Evolutionary conservation across 495 filamentous ascomycete species (phyloP), one percentile per base, ranked within the genome.

Genomic region (Cryomyces minteri): DNA sequence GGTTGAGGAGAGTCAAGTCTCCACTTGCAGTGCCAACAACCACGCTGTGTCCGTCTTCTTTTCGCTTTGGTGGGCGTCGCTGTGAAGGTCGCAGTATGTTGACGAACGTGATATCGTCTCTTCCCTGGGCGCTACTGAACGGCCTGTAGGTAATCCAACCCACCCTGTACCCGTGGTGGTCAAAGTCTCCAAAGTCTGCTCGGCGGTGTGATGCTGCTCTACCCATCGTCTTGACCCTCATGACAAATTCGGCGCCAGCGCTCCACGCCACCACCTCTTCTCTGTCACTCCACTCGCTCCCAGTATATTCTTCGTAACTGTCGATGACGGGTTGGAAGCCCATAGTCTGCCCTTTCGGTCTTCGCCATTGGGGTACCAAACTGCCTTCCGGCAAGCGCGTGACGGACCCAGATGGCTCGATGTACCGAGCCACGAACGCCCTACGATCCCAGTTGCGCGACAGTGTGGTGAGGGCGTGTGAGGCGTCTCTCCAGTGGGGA

Each of bases 261-360:
- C 76, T 73, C 66, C 75, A 76, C 2, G 68, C 71, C 9, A 82
- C 55, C 0, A 76, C 65, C 47, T 80, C 75, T 37, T 64, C 66
- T 50, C 70, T 59, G 40, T 73, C 65, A 11, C 61, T 57, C 74
- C 76, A 80, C 36, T 48, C 40, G 0, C 58, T 56, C 4, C 66
- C 66, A 47, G 64, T 64, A 65, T 70, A 74, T 5, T 62, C 55
- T 44, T 80, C 74, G 47, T 74, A 76, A 9, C 71, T 73, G 51
- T 79, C 72, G 29, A 82, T 67, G 14, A 70, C 64, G 12, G 79
- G 77, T 30, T 67, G 66, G 52, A 76, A 82, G 5, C 75, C 76
- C 50, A 80, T 68, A 4, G 74, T 83, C 44, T 80, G 77, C 29
- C 68, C 72, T 45, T 62, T 58, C 5, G 52, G 45, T 45, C 44